Percentiles rank a stretch among this genome's conserved stretches.
These are phyloP conservation scores for Ichthyophthirius multifiliis DNA, from an alignment of 169 alveolate genomes.

Conservation along the genomic window DNA sequence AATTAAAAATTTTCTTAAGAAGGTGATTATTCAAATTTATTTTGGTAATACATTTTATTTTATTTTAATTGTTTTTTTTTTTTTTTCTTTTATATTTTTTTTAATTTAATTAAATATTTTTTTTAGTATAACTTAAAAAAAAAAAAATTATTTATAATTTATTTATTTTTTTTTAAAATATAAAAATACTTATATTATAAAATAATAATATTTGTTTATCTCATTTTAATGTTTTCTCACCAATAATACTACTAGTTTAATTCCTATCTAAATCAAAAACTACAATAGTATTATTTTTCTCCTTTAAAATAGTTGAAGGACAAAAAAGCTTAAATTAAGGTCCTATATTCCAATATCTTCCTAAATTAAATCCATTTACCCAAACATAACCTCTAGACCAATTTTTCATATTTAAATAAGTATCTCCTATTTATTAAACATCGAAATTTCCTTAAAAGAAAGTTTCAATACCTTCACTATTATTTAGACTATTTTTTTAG, in stretches of 20 bases:
- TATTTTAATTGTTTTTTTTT: no score
- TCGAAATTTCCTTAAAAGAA: not conserved
- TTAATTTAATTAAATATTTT: no score
- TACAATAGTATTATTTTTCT: not conserved
- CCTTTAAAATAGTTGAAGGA: not conserved
- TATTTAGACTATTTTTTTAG: not conserved
- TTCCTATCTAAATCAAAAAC: not conserved
- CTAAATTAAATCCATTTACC: slow-evolving; percentile 3
- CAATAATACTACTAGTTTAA: not conserved
- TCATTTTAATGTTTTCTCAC: not conserved
- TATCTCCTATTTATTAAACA: not conserved
- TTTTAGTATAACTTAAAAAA: no score
- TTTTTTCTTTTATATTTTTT: no score
- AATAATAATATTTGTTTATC: not conserved
- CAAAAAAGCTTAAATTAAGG: not conserved
- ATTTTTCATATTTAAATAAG: not conserved
- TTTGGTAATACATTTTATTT: no score
- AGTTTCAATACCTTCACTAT: not conserved
- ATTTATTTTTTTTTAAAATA: no score
- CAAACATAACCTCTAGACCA: not conserved
- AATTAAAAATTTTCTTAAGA: no score
- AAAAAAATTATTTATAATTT: no score
- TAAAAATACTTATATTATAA: not conserved
- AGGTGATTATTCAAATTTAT: no score
- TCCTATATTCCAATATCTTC: slow-evolving; percentile 5